Conservation (phyloP, 495 filamentous ascomycete species). For the Podospora tetraspora region DNA sequence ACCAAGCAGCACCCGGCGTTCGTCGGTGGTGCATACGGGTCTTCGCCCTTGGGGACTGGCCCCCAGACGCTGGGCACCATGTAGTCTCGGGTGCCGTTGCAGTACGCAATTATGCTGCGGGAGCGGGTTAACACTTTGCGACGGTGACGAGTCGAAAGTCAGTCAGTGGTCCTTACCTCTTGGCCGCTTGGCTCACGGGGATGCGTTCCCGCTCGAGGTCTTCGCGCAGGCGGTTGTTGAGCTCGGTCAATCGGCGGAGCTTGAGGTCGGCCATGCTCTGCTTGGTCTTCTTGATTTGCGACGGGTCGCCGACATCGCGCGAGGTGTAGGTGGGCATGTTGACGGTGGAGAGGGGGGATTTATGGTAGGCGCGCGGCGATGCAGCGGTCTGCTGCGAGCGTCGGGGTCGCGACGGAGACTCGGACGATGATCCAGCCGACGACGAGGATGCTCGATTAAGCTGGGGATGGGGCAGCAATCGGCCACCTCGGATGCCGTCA, state of each 20-base stretch:
- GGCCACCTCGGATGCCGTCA: conserved; percentile 16
- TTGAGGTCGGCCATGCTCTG: conserved; percentile 99
- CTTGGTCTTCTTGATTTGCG: conserved; percentile 88
- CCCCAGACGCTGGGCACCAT: conserved; percentile 99
- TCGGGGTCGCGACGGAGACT: conserved; percentile 17
- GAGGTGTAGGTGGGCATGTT: conserved; percentile 53
- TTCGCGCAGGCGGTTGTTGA: conserved; percentile 89
- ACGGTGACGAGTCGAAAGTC: background rate
- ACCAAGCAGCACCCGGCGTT: conserved; percentile 85
- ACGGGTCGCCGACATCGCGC: conserved; percentile 54
- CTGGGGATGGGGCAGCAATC: conserved; percentile 18
- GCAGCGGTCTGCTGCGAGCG: conserved; percentile 10
- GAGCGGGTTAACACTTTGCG: background rate
- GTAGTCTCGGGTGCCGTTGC: conserved; percentile 92
- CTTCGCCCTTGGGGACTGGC: conserved; percentile 83
- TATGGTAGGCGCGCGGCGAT: background rate
- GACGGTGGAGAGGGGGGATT: conserved; percentile 9
- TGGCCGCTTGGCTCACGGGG: conserved; percentile 87
- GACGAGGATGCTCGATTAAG: conserved; percentile 16
- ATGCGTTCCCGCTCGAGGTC: conserved; percentile 92
- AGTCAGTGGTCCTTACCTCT: conserved; percentile 60
- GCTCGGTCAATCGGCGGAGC: conserved; percentile 88
- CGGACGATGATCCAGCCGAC: conserved; percentile 21
- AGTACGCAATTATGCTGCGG: conserved; percentile 86
- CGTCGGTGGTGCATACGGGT: conserved; percentile 94